Evolutionary conservation across 1,139 yeast genomes (phyloP), one percentile per base, ranked within the genome.

Genomic region (Yamadazyma sp.): DNA sequence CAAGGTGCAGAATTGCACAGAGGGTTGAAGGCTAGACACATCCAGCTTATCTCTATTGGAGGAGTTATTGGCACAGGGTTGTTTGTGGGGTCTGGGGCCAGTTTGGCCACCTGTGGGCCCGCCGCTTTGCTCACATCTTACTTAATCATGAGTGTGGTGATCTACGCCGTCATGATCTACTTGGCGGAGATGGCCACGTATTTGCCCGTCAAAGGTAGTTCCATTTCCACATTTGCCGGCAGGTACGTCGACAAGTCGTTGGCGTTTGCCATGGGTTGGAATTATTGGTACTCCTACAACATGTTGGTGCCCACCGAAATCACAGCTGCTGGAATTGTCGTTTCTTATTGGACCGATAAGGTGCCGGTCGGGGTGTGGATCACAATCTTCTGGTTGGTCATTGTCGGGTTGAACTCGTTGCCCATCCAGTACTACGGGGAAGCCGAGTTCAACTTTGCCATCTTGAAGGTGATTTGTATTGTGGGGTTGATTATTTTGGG

Each of bases 141-240:
- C 49, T 45, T 62, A 10, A 53, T 67, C 46, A 64, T 75, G 78
- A 58, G 77, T 34, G 47, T 77, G 14, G 76, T 86, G 15, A 63
- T 85, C 35, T 71, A 78, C 42, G 63, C 56, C 47, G 78, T 85
- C 45, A 85, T 91, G 22, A 78, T 80, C 24, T 73, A 82, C 4
- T 79, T 85, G 7, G 91, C 88, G 0, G 95, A 86, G 55, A 83
- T 85, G 91, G 89, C 84, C 25, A 81, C 87, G 17, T 84, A 80
- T 50, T 64, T 83, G 47, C 95, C 95, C 0, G 73, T 84, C 10
- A 72, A 55, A 54, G 45, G 73, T 78, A 37, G 83, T 91, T 7
- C 79, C 73, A 3, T 75, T 69, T 51, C 70, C 66, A 62, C 69
- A 17, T 64, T 73, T 66, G 75, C 78, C 1, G 76, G 75, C 6